phyloP scores from a whole-genome alignment of 495 filamentous ascomycete genomes.

The Talaromyces wortmannii region DNA sequence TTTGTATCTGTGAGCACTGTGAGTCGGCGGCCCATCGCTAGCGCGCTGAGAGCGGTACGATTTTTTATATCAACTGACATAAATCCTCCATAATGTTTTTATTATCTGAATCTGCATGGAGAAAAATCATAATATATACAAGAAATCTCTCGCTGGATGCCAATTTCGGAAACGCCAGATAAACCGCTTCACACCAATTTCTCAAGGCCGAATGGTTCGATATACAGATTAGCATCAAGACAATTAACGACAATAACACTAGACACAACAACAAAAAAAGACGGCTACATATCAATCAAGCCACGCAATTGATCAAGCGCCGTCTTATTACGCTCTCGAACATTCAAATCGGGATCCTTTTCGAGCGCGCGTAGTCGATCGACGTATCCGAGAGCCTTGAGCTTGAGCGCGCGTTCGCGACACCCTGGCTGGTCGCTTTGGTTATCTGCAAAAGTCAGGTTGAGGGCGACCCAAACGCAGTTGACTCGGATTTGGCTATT shows the following conservation, averaged over 20 bases:
- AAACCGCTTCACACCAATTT: too few species aligned
- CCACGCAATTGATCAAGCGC: constrained; percentile 59
- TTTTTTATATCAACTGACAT: too few species aligned
- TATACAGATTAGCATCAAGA: too few species aligned
- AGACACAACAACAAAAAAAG: neutral
- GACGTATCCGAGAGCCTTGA: constrained; percentile 66
- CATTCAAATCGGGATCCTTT: constrained; percentile 73
- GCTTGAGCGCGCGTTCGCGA: constrained; percentile 54
- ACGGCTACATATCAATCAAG: constrained; percentile 11
- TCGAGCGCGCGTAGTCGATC: constrained; percentile 57
- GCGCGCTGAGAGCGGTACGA: too few species aligned
- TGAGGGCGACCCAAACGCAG: constrained; percentile 75
- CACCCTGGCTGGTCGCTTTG: constrained; percentile 53
- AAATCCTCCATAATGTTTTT: too few species aligned
- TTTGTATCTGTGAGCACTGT: too few species aligned
- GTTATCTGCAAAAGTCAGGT: constrained; percentile 76
- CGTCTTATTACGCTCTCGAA: constrained; percentile 74
- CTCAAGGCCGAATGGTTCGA: too few species aligned
- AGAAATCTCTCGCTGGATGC: too few species aligned
- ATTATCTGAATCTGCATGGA: too few species aligned
- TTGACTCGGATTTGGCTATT: constrained; percentile 63
- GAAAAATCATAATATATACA: too few species aligned
- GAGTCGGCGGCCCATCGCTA: too few species aligned
- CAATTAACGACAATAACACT: neutral
- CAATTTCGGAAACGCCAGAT: too few species aligned